Percentiles rank a stretch among this genome's conserved stretches.
phyloP scores from a whole-genome alignment of 148 eudicot genomes.

The Simmondsia chinensis region DNA sequence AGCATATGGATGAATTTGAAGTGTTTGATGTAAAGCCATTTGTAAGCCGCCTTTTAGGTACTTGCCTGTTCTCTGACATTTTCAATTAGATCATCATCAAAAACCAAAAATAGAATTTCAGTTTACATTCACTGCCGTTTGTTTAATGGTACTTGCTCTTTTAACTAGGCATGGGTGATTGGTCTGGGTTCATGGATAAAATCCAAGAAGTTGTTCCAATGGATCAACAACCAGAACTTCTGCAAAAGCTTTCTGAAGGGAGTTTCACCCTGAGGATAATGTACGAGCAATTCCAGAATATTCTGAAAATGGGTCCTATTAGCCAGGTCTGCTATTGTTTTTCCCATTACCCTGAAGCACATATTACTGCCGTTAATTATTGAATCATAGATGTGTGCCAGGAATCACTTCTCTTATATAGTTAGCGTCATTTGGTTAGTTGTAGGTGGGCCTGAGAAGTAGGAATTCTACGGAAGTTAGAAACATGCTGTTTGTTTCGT shows the following conservation, averaged over 20 bases:
- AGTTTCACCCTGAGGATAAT: conserved; percentile 85
- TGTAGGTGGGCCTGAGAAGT: too few species aligned
- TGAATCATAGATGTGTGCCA: too few species aligned
- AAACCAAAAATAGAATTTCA: too few species aligned
- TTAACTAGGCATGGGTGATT: conserved; percentile 86
- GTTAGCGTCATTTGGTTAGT: too few species aligned
- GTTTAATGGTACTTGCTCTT: too few species aligned
- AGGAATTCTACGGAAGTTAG: too few species aligned
- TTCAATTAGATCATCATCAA: too few species aligned
- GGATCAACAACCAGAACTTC: conserved; percentile 99
- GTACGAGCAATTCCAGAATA: conserved; percentile 94
- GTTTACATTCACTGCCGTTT: too few species aligned
- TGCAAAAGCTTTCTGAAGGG: conserved; percentile 94
- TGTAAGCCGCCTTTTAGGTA: conserved; percentile 97
- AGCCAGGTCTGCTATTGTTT: conserved; percentile 60
- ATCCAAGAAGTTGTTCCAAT: conserved; percentile 95
- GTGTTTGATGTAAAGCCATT: conserved; percentile 96
- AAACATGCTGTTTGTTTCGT: too few species aligned
- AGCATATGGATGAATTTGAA: conserved; percentile 99
- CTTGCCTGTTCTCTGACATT: conserved; percentile 3
- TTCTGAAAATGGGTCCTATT: conserved; percentile 96
- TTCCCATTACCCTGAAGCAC: conserved; percentile 1
- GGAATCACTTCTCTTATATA: too few species aligned
- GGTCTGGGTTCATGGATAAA: conserved; percentile 97
- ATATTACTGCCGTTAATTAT: too few species aligned